These are phyloP conservation scores for Sequoia sempervirens DNA, from an alignment of 75 land plant species.

Conservation along the genomic window DNA sequence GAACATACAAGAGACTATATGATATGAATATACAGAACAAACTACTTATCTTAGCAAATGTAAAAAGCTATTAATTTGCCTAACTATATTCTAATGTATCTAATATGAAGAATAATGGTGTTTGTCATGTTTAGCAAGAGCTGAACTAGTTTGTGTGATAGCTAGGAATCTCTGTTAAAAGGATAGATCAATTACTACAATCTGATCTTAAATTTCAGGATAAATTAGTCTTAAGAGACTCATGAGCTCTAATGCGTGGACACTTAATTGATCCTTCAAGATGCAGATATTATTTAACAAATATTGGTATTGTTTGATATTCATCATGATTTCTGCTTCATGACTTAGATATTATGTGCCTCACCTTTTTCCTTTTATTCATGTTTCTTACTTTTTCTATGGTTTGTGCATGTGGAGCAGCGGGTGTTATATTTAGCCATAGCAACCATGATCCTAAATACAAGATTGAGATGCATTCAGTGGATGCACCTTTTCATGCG, in stretches of 20 bases:
- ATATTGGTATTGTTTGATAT: background rate
- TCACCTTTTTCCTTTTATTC: background rate
- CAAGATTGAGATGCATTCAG: slow-evolving; percentile 34
- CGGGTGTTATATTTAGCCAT: background rate
- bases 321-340: background rate
- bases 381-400: background rate
- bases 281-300: background rate
- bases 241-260: background rate
- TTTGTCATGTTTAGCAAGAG: background rate
- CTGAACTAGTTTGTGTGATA: background rate
- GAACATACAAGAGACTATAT: too few species aligned
- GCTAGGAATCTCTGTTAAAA: background rate
- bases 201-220: background rate
- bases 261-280: background rate
- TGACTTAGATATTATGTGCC: background rate
- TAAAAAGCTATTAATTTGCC: too few species aligned
- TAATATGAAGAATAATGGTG: background rate
- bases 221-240: background rate
- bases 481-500: slow-evolving; percentile 23
- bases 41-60: too few species aligned
- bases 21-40: too few species aligned
- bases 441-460: slow-evolving; percentile 40
- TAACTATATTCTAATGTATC: too few species aligned
- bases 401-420: slow-evolving; percentile 6
- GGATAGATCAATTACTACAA: background rate